Evolutionary conservation across 345 rosid species (phyloP).

Genomic region (sweet orange (Citrus sinensis)): DVS_A1.0 CM039163.1:23854501-23855000

Average conservation of each 20-base stretch:
- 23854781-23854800: slow-evolving; percentile 29
- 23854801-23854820: slow-evolving; percentile 39
- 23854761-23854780: slow-evolving; percentile 34
- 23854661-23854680: slow-evolving; percentile 40
- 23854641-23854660: slow-evolving; percentile 23
- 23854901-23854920: slow-evolving; percentile 25
- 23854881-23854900: slow-evolving; percentile 29
- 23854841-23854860: slow-evolving; percentile 23
- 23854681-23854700: slow-evolving; percentile 13
- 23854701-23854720: slow-evolving; percentile 26
- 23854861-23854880: slow-evolving; percentile 42
- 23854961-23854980: slow-evolving; percentile 13
- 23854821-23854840: slow-evolving; percentile 37
- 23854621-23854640: slow-evolving; percentile 24
- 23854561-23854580: slow-evolving; percentile 25
- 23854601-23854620: slow-evolving; percentile 24
- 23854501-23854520: slow-evolving; percentile 3
- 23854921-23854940: slow-evolving; percentile 26
- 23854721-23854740: slow-evolving; percentile 29
- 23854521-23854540: slow-evolving; percentile 22
- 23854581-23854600: slow-evolving; percentile 34
- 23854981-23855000: slow-evolving; percentile 28
- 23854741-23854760: slow-evolving; percentile 10
- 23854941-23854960: slow-evolving; percentile 30
- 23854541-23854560: slow-evolving; percentile 35